Evolutionary conservation across 805 yeast species (phyloP).

Genomic region (Saturnispora sekii): DNA sequence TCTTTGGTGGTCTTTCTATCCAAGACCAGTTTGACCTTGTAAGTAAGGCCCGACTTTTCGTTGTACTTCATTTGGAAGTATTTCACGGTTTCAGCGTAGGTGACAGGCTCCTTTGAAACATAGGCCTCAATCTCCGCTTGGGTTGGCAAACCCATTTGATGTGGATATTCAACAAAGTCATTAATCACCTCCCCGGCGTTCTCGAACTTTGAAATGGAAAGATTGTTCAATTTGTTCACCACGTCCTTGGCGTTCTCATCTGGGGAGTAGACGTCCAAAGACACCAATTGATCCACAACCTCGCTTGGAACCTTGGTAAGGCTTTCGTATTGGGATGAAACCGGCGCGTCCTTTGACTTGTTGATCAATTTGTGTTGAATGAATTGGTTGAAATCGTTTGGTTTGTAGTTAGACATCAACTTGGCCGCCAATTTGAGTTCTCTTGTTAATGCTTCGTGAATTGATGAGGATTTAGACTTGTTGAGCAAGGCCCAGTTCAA

Average conservation of each 20-base stretch:
- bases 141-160: conserved; percentile 67
- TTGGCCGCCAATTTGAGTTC: conserved; percentile 74
- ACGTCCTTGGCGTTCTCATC: conserved; percentile 12
- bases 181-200: conserved; percentile 28
- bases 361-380: conserved; percentile 44
- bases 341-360: conserved; percentile 21
- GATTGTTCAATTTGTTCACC: conserved; percentile 20
- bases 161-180: conserved; percentile 39
- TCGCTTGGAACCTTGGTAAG: conserved; percentile 59
- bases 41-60: conserved; percentile 50
- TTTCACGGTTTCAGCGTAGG: conserved; percentile 55
- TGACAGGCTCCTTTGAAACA: conserved; percentile 64
- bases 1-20: conserved; percentile 44
- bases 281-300: conserved; percentile 41
- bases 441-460: conserved; percentile 55
- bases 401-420: conserved; percentile 46
- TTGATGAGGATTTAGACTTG: conserved; percentile 46
- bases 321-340: conserved; percentile 29
- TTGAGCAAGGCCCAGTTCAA: conserved; percentile 62
- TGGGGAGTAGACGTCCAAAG: conserved; percentile 21
- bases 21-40: conserved; percentile 51
- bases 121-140: conserved; percentile 54
- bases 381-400: conserved; percentile 40
- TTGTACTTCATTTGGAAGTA: conserved; percentile 46
- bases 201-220: conserved; percentile 31